Base-by-base conservation (phyloP, 495 filamentous ascomycete species). In the Penicillium angulare region DNA sequence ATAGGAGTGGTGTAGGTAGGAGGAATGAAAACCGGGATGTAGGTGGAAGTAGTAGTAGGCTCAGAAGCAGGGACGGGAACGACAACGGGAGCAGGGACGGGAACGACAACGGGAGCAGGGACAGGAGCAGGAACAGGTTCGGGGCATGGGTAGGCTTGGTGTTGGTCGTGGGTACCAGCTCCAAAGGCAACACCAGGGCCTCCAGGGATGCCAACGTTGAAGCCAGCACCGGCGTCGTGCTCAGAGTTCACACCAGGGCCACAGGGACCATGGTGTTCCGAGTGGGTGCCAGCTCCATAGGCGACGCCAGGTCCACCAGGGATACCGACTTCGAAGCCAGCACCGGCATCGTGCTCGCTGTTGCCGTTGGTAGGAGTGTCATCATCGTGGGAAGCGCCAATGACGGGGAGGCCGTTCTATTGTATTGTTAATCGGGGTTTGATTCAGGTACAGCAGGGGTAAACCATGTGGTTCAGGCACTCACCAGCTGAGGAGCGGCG, bases 151-250 rank as follows among this genome's bases (percentile, higher is more conserved):
- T 57, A 40, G 4, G 40, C 59, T 27, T 59, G 41, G 39, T 66
- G 55, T 43, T 44, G 32, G 23, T 57, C 38, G 48, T 67, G 42
- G 49, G 45, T 51, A 21, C 54, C 64, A 7, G 45, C 49, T 13
- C 61, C 63, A 27, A 59, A 43, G 43, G 43, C 50, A 38, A 59
- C 55, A 16, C 24, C 32, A 8, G 69, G 69, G 0, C 69, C 69
- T 10, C 51, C 68, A 2, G 69, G 69, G 34, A 69, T 67, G n/a
- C 61, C 63, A 10, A 62, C 63, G 3, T 42, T 41, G 38, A 53
- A 57, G 15, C 55, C 56, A 21, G 52, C 39, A 12, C 54, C 63
- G 7, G 68, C 57, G 9, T 56, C 47, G 12, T 55, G 44, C 43
- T 60, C 46, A 21, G 31, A 31, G 55, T 49, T 57, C 12, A 56